Evolutionary conservation across 1,139 yeast species (phyloP), one percentile per base, ranked within the genome.

Genomic region (Nematodospora anomalae): DNA sequence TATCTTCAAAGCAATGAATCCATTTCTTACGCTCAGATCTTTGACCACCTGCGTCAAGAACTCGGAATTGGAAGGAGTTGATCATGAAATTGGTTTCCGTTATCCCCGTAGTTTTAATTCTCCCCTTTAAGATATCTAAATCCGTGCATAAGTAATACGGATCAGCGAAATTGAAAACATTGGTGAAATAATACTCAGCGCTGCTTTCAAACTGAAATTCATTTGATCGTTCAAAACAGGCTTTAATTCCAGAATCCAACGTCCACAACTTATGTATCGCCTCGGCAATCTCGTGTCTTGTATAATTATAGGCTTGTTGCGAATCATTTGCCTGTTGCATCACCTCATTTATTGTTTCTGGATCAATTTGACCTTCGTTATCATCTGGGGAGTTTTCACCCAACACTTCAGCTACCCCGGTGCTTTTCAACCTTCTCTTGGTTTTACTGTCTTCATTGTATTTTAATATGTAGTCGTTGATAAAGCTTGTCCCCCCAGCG

Each of bases 31-130:
- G 75, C 61, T 92, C 98, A 28, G 90, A 80, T 41, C 98, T 71
- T 62, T 92, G 98, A 2, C 99, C 99, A 33, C 99, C 99, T 4
- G 96, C 97, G 65, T 92, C 99, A 39, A 89, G 68, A 32, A 94
- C 87, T 50, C 79, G 80, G 53, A 90, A 81, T 43, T 73, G 80
- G 38, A 78, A 71, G 8, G 82, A 68, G 47, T 84, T 74, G 42
- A 90, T 79, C 41, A 72, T 71, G 60, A 94, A 90, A 38, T 74
- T 75, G 5, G 95, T 86, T 55, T 92, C 96, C 1, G 95, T 85
- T 33, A 92, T 88, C 0, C 99, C 98, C 0, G 97, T 89, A 6
- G 98, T 92, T 62, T 90, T 92, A 52, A 92, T 87, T 30, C 99
- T 71, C 3, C 97, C 97, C 50, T 79, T 83, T 43, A 92, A 66